These are phyloP conservation scores for Rhododendron mucronatum DNA, from an alignment of 148 eudicot species.

Conservation along the genomic window DNA sequence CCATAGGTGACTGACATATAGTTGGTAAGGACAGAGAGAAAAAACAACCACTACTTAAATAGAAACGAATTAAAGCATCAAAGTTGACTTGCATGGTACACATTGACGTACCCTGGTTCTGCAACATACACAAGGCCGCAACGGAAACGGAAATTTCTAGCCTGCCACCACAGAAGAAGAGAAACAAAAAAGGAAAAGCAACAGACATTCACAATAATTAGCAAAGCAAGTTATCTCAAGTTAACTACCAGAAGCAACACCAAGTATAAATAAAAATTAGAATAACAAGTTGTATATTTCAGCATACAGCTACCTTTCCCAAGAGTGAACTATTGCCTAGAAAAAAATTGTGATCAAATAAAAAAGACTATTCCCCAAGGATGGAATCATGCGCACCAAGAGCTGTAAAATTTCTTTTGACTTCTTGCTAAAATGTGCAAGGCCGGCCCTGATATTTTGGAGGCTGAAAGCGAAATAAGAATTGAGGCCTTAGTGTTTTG, in stretches of 20 bases:
- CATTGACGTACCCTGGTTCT: constrained; percentile 75
- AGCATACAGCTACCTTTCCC: not conserved
- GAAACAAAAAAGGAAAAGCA: not conserved
- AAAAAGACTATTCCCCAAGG: not conserved
- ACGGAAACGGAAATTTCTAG: constrained; percentile 83
- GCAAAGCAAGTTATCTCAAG: not conserved
- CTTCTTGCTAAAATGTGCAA: not conserved
- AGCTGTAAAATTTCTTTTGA: not conserved
- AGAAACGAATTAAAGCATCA: not conserved
- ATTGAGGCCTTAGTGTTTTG: too few species aligned
- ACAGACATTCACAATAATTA: not conserved
- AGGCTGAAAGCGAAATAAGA: too few species aligned
- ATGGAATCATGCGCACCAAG: not conserved
- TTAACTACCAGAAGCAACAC: not conserved
- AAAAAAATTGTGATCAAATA: not conserved
- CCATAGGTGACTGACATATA: not conserved
- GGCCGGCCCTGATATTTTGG: too few species aligned
- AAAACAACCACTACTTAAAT: not conserved
- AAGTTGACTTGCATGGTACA: not conserved
- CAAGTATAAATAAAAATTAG: not conserved
- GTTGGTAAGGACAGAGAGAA: not conserved
- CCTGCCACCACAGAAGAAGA: constrained; percentile 40
- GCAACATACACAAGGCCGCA: constrained; percentile 98
- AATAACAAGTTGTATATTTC: not conserved
- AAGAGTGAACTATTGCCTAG: not conserved